A percentile compares a stretch with the other conserved stretches of the same genome.
Evolutionary conservation across 2,329 filamentous ascomycete species (phyloP).

Genomic region (Madurella fahalii): DNA sequence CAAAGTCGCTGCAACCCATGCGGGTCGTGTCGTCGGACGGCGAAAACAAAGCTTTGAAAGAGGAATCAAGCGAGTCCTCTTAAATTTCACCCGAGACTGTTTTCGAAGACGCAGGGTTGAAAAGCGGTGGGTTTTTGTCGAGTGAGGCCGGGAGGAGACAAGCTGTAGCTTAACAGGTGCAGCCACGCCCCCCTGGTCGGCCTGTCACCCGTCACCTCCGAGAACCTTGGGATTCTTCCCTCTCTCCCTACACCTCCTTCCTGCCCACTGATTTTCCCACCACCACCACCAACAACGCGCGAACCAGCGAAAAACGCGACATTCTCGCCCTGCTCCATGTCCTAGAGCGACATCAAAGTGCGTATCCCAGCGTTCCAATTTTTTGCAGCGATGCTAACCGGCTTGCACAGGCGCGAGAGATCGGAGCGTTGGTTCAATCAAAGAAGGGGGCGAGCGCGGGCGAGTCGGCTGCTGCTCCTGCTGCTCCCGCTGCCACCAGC

Average conservation of each 20-base stretch:
- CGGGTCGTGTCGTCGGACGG: no score
- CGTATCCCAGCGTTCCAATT: constrained; percentile 1
- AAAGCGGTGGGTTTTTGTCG: constrained; percentile 8
- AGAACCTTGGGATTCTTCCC: constrained; percentile 21
- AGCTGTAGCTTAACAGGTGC: constrained; percentile 13
- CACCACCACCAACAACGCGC: constrained; percentile 26
- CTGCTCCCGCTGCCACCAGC: constrained; percentile 4
- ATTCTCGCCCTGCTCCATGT: constrained; percentile 20
- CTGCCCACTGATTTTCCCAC: constrained; percentile 17
- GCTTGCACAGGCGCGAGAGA: constrained; percentile 26
- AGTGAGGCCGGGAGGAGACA: constrained; percentile 7
- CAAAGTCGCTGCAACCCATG: background rate
- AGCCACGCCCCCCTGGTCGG: constrained; percentile 22
- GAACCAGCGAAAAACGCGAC: constrained; percentile 25
- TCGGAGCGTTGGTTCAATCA: constrained; percentile 20
- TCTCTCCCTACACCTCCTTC: constrained; percentile 17
- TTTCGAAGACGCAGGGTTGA: background rate
- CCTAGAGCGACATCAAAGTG: constrained; percentile 25
- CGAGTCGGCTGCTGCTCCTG: constrained; percentile 13
- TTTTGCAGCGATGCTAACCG: constrained; percentile 23
- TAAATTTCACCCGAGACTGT: background rate
- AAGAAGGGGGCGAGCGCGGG: constrained; percentile 23
- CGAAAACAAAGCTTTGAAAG: background rate
- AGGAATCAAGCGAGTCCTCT: background rate
- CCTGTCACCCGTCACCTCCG: constrained; percentile 23